Percentiles rank a stretch among this genome's conserved stretches.
Conservation (phyloP, 164 flowering plant species). For the Protea cynaroides region DNA sequence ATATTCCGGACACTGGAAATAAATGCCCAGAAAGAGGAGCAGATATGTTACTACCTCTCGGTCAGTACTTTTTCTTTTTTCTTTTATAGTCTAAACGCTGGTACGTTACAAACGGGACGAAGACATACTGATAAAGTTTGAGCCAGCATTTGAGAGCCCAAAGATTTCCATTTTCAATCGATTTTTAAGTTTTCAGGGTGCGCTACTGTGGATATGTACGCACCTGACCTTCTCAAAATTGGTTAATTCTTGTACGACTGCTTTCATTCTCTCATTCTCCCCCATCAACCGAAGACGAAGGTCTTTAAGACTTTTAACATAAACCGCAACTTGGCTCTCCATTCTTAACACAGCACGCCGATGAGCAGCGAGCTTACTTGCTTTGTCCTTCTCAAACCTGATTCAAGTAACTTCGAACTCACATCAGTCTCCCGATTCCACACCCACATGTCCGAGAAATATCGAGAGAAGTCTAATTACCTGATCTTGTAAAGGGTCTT, state of each 20-base stretch:
- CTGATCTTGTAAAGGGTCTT: constrained; percentile 35
- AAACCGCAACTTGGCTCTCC: constrained; percentile 52
- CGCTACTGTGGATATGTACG: background rate
- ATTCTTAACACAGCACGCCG: constrained; percentile 51
- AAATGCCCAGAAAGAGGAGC: no score
- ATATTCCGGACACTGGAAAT: no score
- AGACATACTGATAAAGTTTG: no score
- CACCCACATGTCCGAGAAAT: no score
- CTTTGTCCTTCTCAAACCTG: constrained; percentile 63
- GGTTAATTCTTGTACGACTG: constrained; percentile 31
- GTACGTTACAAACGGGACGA: no score
- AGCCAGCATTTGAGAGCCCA: no score
- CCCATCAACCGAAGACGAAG: constrained; percentile 19
- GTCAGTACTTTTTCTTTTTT: no score
- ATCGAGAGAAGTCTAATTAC: constrained; percentile 10
- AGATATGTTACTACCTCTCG: no score
- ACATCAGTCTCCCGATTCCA: background rate
- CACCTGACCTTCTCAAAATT: constrained; percentile 55
- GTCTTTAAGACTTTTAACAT: constrained; percentile 27
- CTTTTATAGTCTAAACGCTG: no score
- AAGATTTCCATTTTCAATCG: no score
- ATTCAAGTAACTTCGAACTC: background rate
- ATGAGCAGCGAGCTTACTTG: constrained; percentile 41
- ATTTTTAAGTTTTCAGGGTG: no score
- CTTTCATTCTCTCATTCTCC: constrained; percentile 40